Conservation (phyloP, 164 flowering plant species). For the Chloranthus sessilifolius region DNA sequence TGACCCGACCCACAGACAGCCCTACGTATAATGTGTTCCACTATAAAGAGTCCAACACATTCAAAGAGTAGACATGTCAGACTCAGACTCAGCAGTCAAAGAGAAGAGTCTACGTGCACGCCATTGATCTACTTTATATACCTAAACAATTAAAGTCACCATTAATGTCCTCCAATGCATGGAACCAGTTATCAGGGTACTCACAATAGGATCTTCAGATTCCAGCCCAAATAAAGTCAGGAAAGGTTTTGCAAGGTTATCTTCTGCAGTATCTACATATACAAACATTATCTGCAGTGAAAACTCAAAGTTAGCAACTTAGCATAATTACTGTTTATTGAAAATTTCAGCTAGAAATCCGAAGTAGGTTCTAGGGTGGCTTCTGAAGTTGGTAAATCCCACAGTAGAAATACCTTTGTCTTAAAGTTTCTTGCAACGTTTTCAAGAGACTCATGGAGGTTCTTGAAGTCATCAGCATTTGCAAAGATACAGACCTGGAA, state of each 20-base stretch:
- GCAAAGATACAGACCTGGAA: slow-evolving; percentile 73
- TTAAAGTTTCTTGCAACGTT: slow-evolving; percentile 77
- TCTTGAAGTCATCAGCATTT: slow-evolving; percentile 49
- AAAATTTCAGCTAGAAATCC: slow-evolving; percentile 4
- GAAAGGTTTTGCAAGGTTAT: slow-evolving; percentile 90
- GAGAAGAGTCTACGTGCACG: too few relatives aligned
- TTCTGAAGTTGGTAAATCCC: slow-evolving; percentile 3
- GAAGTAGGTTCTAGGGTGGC: background rate
- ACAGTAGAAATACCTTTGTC: slow-evolving; percentile 47
- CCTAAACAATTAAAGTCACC: too few relatives aligned
- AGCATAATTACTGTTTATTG: slow-evolving; percentile 2
- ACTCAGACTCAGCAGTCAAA: too few relatives aligned
- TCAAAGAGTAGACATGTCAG: too few relatives aligned
- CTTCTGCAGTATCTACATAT: slow-evolving; percentile 62
- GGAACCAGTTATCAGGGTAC: too few relatives aligned
- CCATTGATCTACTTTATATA: too few relatives aligned
- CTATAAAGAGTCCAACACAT: too few relatives aligned
- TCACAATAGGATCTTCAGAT: slow-evolving; percentile 56
- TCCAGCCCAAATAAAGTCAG: slow-evolving; percentile 81
- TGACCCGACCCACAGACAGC: too few relatives aligned
- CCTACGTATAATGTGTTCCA: too few relatives aligned
- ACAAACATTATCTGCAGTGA: slow-evolving; percentile 75
- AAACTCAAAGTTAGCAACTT: slow-evolving; percentile 5
- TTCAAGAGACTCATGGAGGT: slow-evolving; percentile 55
- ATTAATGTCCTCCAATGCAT: too few relatives aligned